Evolutionary conservation across 805 yeast genomes (phyloP).

Genomic region (Torulaspora maleeae): DNA sequence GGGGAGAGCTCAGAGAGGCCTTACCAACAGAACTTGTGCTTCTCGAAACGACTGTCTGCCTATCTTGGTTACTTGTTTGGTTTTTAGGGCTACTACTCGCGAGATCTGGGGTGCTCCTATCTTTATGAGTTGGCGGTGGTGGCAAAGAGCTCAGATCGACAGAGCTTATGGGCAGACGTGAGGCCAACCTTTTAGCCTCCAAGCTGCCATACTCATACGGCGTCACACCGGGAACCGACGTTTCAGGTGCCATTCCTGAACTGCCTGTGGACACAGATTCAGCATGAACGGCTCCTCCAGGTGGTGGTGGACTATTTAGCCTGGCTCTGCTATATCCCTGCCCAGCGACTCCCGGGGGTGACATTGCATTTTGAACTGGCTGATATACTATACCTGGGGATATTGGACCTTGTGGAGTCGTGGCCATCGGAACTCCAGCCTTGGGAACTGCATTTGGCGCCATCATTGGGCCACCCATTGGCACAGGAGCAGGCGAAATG

Average conservation of each 20-base stretch:
- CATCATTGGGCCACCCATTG: background rate
- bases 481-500: background rate
- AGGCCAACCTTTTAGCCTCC: conserved; percentile 1
- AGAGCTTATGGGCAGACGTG: conserved; percentile 8
- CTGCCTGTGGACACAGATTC: background rate
- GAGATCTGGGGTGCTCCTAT: conserved; percentile 15
- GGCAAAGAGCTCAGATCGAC: conserved; percentile 21
- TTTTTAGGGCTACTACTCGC: background rate
- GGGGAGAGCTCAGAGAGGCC: background rate
- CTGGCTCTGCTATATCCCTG: conserved; percentile 4
- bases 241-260: background rate
- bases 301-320: conserved; percentile 6
- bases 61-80: background rate
- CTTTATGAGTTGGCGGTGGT: conserved; percentile 33
- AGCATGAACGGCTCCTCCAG: background rate
- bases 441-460: background rate
- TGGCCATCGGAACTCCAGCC: background rate
- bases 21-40: background rate
- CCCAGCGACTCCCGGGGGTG: background rate
- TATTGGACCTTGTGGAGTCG: background rate
- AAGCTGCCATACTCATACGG: conserved; percentile 5
- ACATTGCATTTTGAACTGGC: background rate
- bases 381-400: background rate
- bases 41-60: background rate
- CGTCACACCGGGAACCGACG: background rate